phyloP scores from a whole-genome alignment of 1,284 basidiomycete species.

The Pascua sp. region DNA sequence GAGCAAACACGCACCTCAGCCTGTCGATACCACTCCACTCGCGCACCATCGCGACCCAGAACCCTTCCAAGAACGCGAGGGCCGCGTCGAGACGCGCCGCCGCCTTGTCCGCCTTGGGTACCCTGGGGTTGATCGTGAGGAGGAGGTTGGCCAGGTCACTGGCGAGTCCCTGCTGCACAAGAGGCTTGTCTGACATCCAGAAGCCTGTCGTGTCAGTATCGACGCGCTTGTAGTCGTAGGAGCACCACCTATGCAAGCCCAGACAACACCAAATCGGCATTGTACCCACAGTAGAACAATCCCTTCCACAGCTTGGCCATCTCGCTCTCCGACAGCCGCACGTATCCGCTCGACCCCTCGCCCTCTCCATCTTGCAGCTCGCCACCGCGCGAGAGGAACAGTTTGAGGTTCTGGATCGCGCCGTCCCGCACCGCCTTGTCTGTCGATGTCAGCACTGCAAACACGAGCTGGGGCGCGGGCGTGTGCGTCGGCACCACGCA shows the following conservation, averaged over 20 bases:
- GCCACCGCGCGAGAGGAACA: constrained; percentile 67
- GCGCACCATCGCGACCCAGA: constrained; percentile 82
- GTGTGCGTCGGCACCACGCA: too few relatives aligned
- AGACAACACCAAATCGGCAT: neutral
- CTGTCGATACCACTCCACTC: constrained; percentile 93
- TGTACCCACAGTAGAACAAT: constrained; percentile 81
- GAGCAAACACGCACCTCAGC: constrained; percentile 59
- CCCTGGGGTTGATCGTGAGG: constrained; percentile 59
- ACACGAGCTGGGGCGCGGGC: too few relatives aligned
- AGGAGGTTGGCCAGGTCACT: constrained; percentile 77
- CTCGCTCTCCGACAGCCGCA: constrained; percentile 62
- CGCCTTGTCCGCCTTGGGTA: neutral
- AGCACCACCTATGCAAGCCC: neutral
- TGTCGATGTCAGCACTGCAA: constrained; percentile 37
- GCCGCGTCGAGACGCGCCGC: constrained; percentile 52
- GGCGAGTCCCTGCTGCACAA: constrained; percentile 90
- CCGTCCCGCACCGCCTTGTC: constrained; percentile 87
- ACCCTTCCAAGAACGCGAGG: constrained; percentile 75
- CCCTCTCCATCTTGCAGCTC: constrained; percentile 48
- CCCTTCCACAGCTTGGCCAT: constrained; percentile 96
- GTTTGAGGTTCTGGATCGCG: constrained; percentile 71
- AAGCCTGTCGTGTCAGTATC: constrained; percentile 61
- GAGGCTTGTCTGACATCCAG: constrained; percentile 99
- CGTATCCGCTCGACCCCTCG: constrained; percentile 23
- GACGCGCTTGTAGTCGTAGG: too few relatives aligned